These are phyloP conservation scores for Kluyveromyces aestuarii DNA, from an alignment of 805 yeast species.

Conservation along the genomic window DNA sequence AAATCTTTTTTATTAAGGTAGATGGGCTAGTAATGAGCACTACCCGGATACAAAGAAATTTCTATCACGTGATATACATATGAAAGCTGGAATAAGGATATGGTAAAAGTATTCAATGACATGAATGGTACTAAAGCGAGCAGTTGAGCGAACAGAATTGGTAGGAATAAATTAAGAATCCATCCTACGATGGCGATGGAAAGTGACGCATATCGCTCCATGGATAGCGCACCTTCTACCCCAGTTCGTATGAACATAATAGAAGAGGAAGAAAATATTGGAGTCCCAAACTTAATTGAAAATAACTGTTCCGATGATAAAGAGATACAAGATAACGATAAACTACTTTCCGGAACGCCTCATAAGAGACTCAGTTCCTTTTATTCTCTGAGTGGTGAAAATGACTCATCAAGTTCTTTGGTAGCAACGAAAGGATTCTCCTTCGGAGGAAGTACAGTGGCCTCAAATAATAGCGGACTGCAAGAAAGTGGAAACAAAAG, in stretches of 20 bases:
- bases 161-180: too few relatives aligned
- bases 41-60: too few relatives aligned
- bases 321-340: neutral
- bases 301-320: neutral
- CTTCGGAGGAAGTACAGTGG: constrained; percentile 18
- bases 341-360: neutral
- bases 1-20: too few relatives aligned
- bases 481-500: constrained; percentile 5
- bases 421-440: constrained; percentile 25
- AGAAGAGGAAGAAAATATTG: neutral
- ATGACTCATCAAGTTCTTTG: constrained; percentile 27
- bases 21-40: too few relatives aligned
- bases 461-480: neutral
- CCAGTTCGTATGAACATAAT: neutral
- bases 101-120: too few relatives aligned
- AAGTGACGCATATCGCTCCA: too few relatives aligned
- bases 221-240: neutral
- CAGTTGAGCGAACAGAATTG: too few relatives aligned
- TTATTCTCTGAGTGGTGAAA: constrained; percentile 22
- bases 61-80: too few relatives aligned
- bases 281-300: neutral
- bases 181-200: too few relatives aligned
- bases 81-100: too few relatives aligned
- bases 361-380: constrained; percentile 10
- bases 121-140: too few relatives aligned